These are phyloP conservation scores for Tolypocladium pustulatum DNA, from an alignment of 2,329 filamentous ascomycete species.

Conservation along the genomic window DNA sequence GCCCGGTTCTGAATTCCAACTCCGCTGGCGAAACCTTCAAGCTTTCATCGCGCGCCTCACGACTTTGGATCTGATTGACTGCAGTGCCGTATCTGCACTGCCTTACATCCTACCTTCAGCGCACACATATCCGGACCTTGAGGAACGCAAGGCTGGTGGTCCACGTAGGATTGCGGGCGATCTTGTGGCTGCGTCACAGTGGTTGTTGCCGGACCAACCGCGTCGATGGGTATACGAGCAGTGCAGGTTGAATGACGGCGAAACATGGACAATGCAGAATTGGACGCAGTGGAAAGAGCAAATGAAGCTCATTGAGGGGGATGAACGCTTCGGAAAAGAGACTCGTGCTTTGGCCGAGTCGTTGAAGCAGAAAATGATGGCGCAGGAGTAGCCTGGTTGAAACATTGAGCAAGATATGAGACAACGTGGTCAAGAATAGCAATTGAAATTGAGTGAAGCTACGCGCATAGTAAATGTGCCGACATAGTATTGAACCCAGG, in stretches of 20 bases:
- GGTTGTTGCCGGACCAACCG: constrained; percentile 1
- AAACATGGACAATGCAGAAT: constrained; percentile 1
- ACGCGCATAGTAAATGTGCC: no score
- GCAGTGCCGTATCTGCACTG: constrained; percentile 3
- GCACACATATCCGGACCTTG: constrained; percentile 3
- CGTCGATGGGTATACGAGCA: constrained; percentile 2
- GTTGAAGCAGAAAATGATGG: constrained; percentile 1
- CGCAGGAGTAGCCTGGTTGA: constrained; percentile 11
- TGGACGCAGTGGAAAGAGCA: constrained; percentile 5
- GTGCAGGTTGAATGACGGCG: not conserved
- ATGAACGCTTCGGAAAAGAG: constrained; percentile 2
- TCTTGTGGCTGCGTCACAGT: constrained; percentile 5
- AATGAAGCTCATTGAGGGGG: constrained; percentile 2
- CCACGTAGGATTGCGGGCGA: constrained; percentile 4
- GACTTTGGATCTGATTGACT: constrained; percentile 3
- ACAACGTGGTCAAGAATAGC: not conserved
- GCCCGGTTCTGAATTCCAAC: constrained; percentile 2
- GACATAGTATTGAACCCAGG: no score
- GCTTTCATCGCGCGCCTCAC: constrained; percentile 6
- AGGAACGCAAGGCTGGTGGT: constrained; percentile 2
- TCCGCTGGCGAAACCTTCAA: constrained; percentile 6
- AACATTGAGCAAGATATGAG: not conserved
- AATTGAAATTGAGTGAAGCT: no score
- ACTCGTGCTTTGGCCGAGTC: constrained; percentile 2
- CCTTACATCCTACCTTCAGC: constrained; percentile 3